Percentiles rank a stretch among this genome's conserved stretches.
These are phyloP conservation scores for Hansenula lynferdii DNA, from an alignment of 1,139 yeast species.

Conservation along the genomic window DNA sequence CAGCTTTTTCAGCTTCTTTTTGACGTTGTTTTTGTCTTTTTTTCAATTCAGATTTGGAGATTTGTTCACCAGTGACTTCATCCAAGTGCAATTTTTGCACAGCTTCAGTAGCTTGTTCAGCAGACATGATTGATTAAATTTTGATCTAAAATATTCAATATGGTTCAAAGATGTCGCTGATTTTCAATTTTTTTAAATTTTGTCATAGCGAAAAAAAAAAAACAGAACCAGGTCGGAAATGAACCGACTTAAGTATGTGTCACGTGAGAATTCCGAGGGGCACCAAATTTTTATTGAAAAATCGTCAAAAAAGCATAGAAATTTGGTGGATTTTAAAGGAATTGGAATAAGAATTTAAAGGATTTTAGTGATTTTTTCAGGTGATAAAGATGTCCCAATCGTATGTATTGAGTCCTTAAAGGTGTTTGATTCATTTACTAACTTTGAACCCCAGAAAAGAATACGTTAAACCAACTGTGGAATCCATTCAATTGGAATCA, in stretches of 20 bases:
- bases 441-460: background rate
- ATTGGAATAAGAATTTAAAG: too few species aligned
- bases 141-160: too few species aligned
- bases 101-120: slow-evolving; percentile 66
- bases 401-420: too few species aligned
- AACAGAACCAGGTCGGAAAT: too few species aligned
- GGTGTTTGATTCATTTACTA: background rate
- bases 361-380: background rate
- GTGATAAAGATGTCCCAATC: background rate
- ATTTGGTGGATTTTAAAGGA: too few species aligned
- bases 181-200: background rate
- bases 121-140: slow-evolving; percentile 10
- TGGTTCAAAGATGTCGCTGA: slow-evolving; percentile 1
- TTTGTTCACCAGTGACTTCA: slow-evolving; percentile 94
- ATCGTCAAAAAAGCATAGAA: too few species aligned
- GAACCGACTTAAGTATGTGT: too few species aligned
- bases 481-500: slow-evolving; percentile 6
- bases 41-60: slow-evolving; percentile 94
- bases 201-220: too few species aligned
- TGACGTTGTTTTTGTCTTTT: slow-evolving; percentile 91
- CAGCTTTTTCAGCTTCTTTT: slow-evolving; percentile 85
- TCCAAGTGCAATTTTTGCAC: slow-evolving; percentile 83
- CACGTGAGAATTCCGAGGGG: too few species aligned
- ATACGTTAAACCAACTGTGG: slow-evolving; percentile 2
- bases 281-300: too few species aligned